These are phyloP conservation scores for Ophiocordyceps sinensis DNA, from an alignment of 2,329 filamentous ascomycete genomes.

Conservation along the genomic window DNA sequence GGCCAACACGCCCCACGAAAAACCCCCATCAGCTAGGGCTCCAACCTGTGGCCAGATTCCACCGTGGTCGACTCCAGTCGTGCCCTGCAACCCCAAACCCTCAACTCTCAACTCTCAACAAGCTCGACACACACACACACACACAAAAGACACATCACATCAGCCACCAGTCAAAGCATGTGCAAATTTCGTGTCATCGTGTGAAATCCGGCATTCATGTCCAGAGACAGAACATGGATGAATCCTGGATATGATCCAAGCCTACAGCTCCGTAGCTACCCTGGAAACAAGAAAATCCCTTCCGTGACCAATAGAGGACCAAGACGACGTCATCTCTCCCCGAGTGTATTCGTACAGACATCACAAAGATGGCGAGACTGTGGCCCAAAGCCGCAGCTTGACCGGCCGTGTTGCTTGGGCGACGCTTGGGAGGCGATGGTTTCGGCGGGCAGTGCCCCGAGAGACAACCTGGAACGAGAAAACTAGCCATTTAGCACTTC, in stretches of 20 bases:
- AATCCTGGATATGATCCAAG: constrained; percentile 2
- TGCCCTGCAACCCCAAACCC: too few species aligned
- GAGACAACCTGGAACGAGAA: constrained; percentile 3
- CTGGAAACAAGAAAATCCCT: constrained; percentile 1
- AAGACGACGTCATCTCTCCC: constrained; percentile 1
- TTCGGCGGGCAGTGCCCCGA: background rate
- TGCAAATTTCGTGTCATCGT: background rate
- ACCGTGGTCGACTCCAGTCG: too few species aligned
- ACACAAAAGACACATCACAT: too few species aligned
- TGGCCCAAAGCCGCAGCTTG: background rate
- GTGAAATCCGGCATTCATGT: background rate
- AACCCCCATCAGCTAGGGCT: too few species aligned
- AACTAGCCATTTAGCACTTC: constrained; percentile 5
- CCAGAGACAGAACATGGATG: background rate
- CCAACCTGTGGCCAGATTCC: too few species aligned
- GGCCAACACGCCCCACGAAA: too few species aligned
- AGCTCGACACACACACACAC: too few species aligned
- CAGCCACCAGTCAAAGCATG: too few species aligned
- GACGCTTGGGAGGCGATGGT: background rate
- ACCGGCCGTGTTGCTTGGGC: background rate
- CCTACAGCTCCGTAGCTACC: constrained; percentile 3
- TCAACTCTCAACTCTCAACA: too few species aligned
- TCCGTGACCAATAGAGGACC: background rate
- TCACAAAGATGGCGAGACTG: background rate
- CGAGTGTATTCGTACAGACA: constrained; percentile 1